Evolutionary conservation across 2,329 filamentous ascomycete species (phyloP).

Genomic region (Raffaelea ambrosiae): DNA sequence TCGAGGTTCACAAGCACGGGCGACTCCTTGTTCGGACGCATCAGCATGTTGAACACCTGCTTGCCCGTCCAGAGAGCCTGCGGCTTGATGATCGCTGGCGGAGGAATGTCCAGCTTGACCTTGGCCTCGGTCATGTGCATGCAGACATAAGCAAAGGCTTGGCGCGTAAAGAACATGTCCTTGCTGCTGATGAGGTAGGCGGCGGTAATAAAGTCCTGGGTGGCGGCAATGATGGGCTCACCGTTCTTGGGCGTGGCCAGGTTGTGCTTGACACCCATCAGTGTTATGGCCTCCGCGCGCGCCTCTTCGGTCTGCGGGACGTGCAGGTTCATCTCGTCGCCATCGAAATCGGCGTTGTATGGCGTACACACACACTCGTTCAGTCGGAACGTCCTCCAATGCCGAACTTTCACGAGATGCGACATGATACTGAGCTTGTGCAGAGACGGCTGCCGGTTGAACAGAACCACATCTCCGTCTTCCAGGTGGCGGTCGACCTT

Average conservation of each 20-base stretch:
- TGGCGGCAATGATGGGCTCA: constrained; percentile 96
- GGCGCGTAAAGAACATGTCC: constrained; percentile 84
- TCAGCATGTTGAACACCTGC: constrained; percentile 81
- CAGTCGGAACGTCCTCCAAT: constrained; percentile 90
- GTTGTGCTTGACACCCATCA: constrained; percentile 98
- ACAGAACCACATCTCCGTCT: constrained; percentile 91
- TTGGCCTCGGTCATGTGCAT: constrained; percentile 78
- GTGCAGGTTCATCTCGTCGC: constrained; percentile 98
- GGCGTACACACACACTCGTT: constrained; percentile 98
- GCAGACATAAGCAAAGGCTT: constrained; percentile 81
- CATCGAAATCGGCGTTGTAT: constrained; percentile 98
- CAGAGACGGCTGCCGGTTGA: constrained; percentile 94
- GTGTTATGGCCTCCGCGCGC: constrained; percentile 82
- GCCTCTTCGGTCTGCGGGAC: constrained; percentile 97
- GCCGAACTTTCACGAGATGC: constrained; percentile 85
- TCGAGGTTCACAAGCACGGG: constrained; percentile 85
- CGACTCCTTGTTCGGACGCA: constrained; percentile 74
- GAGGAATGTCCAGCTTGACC: constrained; percentile 72
- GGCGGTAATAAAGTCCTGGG: constrained; percentile 97
- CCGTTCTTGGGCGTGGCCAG: constrained; percentile 93
- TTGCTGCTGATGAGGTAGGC: constrained; percentile 88
- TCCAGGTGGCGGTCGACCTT: constrained; percentile 90
- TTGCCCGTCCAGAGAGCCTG: constrained; percentile 89
- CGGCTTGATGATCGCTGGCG: constrained; percentile 79
- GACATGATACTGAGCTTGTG: constrained; percentile 99